A percentile compares a stretch with the other conserved stretches of the same genome.
Evolutionary conservation across 495 filamentous ascomycete species (phyloP).

Genomic region (Aspergillus steynii): DNA sequence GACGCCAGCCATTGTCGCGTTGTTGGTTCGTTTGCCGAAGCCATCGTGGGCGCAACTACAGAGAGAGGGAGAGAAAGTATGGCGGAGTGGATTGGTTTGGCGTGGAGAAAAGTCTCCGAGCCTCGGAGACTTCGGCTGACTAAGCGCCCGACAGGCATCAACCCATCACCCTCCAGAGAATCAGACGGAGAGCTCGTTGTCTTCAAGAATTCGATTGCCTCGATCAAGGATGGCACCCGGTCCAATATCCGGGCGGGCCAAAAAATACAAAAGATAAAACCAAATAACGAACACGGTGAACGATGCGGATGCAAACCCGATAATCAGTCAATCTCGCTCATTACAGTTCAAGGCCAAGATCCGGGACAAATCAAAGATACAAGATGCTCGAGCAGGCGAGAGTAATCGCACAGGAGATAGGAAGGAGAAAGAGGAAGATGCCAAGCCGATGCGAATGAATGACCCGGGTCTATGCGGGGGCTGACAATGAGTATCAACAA

Average conservation of each 20-base stretch:
- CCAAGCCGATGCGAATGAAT: slow-evolving; percentile 23
- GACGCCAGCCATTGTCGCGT: slow-evolving; percentile 21
- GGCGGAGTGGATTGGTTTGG: too few species aligned
- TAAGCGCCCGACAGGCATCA: too few species aligned
- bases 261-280: not conserved
- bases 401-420: slow-evolving; percentile 17
- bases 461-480: slow-evolving; percentile 13
- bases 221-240: not conserved
- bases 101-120: not conserved
- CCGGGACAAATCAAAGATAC: slow-evolving; percentile 17
- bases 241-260: not conserved
- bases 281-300: slow-evolving; percentile 12
- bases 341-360: slow-evolving; percentile 19
- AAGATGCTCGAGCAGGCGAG: slow-evolving; percentile 7
- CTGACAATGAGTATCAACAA: slow-evolving; percentile 16
- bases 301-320: slow-evolving; percentile 9
- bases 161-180: too few species aligned
- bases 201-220: not conserved
- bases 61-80: not conserved
- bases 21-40: slow-evolving; percentile 7
- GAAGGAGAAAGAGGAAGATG: slow-evolving; percentile 21
- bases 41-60: slow-evolving; percentile 8
- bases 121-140: not conserved
- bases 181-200: not conserved
- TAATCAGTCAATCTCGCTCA: slow-evolving; percentile 17